phyloP scores from a whole-genome alignment of 1,284 basidiomycete genomes.

The Ustilago hordei region DNA sequence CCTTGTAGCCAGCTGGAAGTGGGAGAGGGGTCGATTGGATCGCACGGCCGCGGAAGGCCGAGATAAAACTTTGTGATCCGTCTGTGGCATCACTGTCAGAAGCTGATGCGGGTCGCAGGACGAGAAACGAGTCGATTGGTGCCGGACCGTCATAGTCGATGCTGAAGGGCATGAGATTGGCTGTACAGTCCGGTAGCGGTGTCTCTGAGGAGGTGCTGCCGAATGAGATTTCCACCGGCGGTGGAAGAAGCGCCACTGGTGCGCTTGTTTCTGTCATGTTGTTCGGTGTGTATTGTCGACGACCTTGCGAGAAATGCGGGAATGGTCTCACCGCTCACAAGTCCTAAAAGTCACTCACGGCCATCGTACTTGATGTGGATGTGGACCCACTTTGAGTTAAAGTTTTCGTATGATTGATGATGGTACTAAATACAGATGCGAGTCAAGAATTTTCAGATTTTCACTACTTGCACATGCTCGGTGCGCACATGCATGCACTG shows the following conservation, averaged over 20 bases:
- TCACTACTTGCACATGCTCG: no score
- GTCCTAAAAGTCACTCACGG: no score
- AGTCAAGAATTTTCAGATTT: no score
- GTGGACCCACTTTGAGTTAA: no score
- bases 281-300: neutral
- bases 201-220: neutral
- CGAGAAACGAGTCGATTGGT: slow-evolving; percentile 48
- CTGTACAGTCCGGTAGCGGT: slow-evolving; percentile 18
- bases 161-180: slow-evolving; percentile 57
- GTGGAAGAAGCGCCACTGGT: slow-evolving; percentile 23
- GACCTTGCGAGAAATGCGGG: no score
- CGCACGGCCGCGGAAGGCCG: slow-evolving; percentile 42
- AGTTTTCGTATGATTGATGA: no score
- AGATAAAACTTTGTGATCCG: slow-evolving; percentile 22
- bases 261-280: slow-evolving; percentile 10
- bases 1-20: slow-evolving; percentile 31
- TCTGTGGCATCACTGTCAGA: neutral
- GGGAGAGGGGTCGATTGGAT: slow-evolving; percentile 41
- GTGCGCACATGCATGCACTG: no score
- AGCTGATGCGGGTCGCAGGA: slow-evolving; percentile 21
- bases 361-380: no score
- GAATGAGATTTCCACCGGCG: slow-evolving; percentile 26
- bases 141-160: slow-evolving; percentile 54
- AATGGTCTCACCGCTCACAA: no score
- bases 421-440: no score